Percentiles rank a stretch among this genome's conserved stretches.
phyloP scores from a whole-genome alignment of 495 filamentous ascomycete genomes.

The Cercophora sp. region DNA sequence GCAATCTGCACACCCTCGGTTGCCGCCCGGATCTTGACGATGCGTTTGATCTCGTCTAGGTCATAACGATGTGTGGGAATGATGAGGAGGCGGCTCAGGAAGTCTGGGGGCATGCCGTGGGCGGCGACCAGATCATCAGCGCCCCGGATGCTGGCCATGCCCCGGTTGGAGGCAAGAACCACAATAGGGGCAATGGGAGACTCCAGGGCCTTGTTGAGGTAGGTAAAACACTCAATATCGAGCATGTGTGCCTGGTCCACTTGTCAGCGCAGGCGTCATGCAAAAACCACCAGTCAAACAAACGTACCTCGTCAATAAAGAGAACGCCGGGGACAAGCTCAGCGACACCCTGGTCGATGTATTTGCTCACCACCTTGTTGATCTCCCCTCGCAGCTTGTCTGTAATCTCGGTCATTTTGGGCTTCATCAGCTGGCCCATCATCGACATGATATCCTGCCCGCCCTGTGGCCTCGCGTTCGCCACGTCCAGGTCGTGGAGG shows the following conservation, averaged over 20 bases:
- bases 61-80: conserved; percentile 87
- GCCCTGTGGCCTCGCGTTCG: conserved; percentile 89
- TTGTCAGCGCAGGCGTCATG: not conserved
- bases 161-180: conserved; percentile 94
- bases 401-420: conserved; percentile 97
- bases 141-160: conserved; percentile 82
- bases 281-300: not conserved
- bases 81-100: conserved; percentile 88
- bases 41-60: conserved; percentile 80
- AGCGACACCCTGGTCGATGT: conserved; percentile 97
- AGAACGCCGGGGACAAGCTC: conserved; percentile 95
- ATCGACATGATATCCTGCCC: conserved; percentile 99
- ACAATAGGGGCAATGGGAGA: conserved; percentile 91
- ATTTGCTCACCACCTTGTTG: conserved; percentile 97
- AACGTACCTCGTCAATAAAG: conserved; percentile 92
- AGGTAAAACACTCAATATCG: conserved; percentile 97
- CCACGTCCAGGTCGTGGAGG: conserved; percentile 92
- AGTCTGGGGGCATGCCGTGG: conserved; percentile 89
- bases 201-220: conserved; percentile 94
- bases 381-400: conserved; percentile 94
- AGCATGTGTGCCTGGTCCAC: conserved; percentile 87
- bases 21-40: conserved; percentile 75
- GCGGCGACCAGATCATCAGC: conserved; percentile 78
- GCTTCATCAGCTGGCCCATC: conserved; percentile 99
- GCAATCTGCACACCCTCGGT: conserved; percentile 77